Evolutionary conservation across 805 yeast species (phyloP).

Genomic region (Sugiyamaella boreocaroliniensis): DNA sequence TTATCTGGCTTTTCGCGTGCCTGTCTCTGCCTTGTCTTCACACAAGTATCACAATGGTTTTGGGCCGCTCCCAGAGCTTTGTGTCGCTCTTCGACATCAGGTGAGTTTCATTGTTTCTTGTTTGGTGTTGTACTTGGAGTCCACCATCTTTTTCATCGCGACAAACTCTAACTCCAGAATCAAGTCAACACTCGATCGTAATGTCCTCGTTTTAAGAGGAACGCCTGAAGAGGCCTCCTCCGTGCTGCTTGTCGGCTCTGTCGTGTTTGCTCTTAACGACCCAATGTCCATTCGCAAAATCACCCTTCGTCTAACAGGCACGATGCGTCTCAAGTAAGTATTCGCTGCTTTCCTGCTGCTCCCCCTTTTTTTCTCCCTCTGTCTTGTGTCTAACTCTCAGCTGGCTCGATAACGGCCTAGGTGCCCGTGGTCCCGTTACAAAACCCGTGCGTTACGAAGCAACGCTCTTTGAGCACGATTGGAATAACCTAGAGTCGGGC

Average conservation of each 20-base stretch:
- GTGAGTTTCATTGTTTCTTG: conserved; percentile 14
- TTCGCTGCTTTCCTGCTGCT: not conserved
- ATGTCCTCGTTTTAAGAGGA: conserved; percentile 78
- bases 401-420: conserved; percentile 51
- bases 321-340: conserved; percentile 45
- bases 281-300: conserved; percentile 64
- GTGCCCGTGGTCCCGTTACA: conserved; percentile 25
- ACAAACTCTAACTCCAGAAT: conserved; percentile 35
- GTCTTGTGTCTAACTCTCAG: not conserved
- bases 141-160: not conserved
- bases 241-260: conserved; percentile 65
- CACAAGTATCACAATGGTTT: conserved; percentile 15
- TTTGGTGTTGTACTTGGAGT: not conserved
- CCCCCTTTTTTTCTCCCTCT: not conserved
- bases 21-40: not conserved
- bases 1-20: not conserved
- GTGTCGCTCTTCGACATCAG: conserved; percentile 42
- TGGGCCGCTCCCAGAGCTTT: conserved; percentile 24
- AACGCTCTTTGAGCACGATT: conserved; percentile 63
- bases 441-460: conserved; percentile 41
- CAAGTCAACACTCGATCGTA: conserved; percentile 55
- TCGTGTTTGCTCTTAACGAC: conserved; percentile 69
- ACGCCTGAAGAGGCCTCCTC: conserved; percentile 70
- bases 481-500: conserved; percentile 63
- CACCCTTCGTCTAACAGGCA: conserved; percentile 58